Evolutionary conservation across 2,329 filamentous ascomycete species (phyloP).

Genomic region (Fusarium pseudocircinatum): DNA sequence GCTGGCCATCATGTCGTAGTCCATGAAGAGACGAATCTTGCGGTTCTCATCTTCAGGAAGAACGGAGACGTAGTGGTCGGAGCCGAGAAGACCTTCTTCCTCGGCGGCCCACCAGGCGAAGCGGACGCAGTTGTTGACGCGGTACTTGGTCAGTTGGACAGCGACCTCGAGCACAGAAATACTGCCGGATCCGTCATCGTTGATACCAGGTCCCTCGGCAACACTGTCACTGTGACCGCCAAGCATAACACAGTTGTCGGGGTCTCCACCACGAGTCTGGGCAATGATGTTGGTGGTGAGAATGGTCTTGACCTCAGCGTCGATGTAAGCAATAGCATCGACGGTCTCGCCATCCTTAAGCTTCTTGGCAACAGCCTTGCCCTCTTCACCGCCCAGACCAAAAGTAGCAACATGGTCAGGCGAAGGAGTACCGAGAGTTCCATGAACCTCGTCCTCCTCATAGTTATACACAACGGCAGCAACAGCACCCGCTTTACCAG

Average conservation of each 20-base stretch:
- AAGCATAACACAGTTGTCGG: conserved; percentile 71
- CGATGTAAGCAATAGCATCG: conserved; percentile 67
- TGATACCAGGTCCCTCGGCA: conserved; percentile 74
- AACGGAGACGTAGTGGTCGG: conserved; percentile 66
- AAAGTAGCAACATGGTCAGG: conserved; percentile 73
- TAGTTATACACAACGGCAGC: conserved; percentile 82
- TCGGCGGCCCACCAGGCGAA: conserved; percentile 76
- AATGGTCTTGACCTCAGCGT: conserved; percentile 64
- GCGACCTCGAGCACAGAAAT: conserved; percentile 71
- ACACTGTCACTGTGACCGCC: conserved; percentile 73
- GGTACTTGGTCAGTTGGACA: conserved; percentile 65
- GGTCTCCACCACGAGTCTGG: conserved; percentile 68
- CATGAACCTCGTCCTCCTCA: conserved; percentile 68
- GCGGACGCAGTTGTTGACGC: conserved; percentile 71
- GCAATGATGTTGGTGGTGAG: conserved; percentile 69
- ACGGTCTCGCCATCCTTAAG: conserved; percentile 62
- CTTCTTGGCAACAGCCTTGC: conserved; percentile 62
- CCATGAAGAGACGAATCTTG: conserved; percentile 73
- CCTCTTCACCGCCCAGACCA: conserved; percentile 69
- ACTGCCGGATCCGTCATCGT: conserved; percentile 79
- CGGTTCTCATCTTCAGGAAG: conserved; percentile 67
- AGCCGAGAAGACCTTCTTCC: conserved; percentile 73
- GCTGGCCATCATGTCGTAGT: conserved; percentile 76
- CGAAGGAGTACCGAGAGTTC: conserved; percentile 72
- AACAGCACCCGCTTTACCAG: conserved; percentile 74